Evolutionary conservation across 768 basidiomycete genomes (phyloP).

Genomic region (Agaricus sinodeliciosus): DNA sequence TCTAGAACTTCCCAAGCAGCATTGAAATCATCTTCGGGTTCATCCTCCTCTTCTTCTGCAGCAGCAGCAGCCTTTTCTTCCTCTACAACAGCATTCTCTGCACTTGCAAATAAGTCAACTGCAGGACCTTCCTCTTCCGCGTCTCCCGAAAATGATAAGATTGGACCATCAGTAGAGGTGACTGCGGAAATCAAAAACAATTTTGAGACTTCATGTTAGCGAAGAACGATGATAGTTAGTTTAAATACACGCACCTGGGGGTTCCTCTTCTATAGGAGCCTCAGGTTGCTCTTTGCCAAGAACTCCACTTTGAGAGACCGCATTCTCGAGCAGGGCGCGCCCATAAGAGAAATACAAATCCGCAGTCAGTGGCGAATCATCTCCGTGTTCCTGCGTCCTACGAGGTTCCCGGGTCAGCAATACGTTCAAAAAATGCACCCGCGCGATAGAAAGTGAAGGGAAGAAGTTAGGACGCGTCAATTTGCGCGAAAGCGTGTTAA

Average conservation of each 20-base stretch:
- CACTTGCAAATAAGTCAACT: constrained; percentile 61
- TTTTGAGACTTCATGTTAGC: too few species aligned
- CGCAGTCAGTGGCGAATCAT: constrained; percentile 77
- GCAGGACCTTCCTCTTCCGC: constrained; percentile 46
- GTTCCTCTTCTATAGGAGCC: constrained; percentile 37
- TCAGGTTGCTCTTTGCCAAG: constrained; percentile 81
- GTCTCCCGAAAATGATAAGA: constrained; percentile 80
- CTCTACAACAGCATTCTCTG: constrained; percentile 37
- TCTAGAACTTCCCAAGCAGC: constrained; percentile 98
- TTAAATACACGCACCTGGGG: constrained; percentile 19
- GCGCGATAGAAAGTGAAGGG: constrained; percentile 3
- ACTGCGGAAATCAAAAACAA: constrained; percentile 14
- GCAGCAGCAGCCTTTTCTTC: constrained; percentile 48
- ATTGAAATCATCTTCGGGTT: constrained; percentile 96
- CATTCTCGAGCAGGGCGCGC: constrained; percentile 89
- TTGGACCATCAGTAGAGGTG: constrained; percentile 42
- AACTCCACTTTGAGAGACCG: constrained; percentile 80
- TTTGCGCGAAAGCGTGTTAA: constrained; percentile 5
- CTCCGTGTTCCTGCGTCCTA: constrained; percentile 71
- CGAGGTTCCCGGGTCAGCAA: constrained; percentile 3
- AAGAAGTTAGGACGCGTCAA: constrained; percentile 14
- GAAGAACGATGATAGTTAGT: too few species aligned
- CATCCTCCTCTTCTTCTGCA: constrained; percentile 58
- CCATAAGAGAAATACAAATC: constrained; percentile 91
- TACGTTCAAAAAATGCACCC: not conserved